Evolutionary conservation across 2,329 filamentous ascomycete species (phyloP).

Genomic region (Xylaria hypoxylon): DNA sequence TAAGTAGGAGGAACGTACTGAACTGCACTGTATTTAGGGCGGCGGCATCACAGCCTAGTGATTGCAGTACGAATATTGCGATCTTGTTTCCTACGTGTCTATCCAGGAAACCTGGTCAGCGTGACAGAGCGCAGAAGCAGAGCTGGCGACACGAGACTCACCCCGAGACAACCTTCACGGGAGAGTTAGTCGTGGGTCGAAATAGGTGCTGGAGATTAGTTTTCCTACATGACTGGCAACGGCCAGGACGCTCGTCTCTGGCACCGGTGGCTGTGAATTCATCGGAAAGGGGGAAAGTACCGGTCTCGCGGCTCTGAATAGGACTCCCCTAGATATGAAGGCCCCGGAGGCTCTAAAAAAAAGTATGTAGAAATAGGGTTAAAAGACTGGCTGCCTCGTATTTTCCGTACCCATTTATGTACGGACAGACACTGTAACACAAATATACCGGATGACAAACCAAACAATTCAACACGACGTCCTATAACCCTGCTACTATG

Average conservation of each 20-base stretch:
- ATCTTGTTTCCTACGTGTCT: conserved; percentile 99
- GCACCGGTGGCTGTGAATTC: conserved; percentile 59
- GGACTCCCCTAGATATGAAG: neutral
- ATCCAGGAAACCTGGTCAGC: conserved; percentile 44
- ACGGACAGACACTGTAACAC: neutral
- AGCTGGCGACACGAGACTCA: conserved; percentile 58
- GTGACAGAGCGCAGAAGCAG: conserved; percentile 30
- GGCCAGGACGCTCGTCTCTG: conserved; percentile 78
- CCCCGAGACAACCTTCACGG: conserved; percentile 76
- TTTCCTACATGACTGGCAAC: conserved; percentile 87
- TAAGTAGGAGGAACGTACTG: conserved; percentile 69
- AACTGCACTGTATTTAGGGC: conserved; percentile 97
- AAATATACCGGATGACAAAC: neutral
- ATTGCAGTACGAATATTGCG: conserved; percentile 93
- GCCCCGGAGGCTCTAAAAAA: neutral
- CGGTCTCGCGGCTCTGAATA: neutral
- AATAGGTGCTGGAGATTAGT: conserved; percentile 39
- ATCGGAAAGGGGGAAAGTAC: conserved; percentile 45
- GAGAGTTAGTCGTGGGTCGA: conserved; percentile 49
- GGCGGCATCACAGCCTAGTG: conserved; percentile 91
- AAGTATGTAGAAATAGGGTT: neutral
- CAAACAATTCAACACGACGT: neutral
- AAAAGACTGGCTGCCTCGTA: conserved; percentile 2
- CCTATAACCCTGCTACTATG: neutral
- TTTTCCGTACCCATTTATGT: conserved; percentile 13